Base-by-base conservation (phyloP, 768 basidiomycete species). In the Auricularia cornea region DNA sequence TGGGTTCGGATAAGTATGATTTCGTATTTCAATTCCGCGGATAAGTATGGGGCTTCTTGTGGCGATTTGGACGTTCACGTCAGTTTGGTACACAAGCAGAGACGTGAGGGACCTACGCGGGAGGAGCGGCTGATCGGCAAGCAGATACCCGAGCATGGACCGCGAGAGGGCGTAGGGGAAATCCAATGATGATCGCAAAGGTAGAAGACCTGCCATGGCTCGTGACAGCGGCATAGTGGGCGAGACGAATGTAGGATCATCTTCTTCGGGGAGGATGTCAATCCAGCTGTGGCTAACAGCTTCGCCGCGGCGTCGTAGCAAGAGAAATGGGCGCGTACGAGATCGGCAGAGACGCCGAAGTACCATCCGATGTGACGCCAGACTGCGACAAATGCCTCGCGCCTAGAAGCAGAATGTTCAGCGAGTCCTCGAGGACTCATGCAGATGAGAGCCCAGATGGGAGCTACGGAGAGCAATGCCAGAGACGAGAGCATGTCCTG, bases 401-500 rank as follows among this genome's bases (percentile, higher is more conserved):
- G 44, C 23, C 44, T 12, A 18, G 12, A 20, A 20, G 12, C 20
- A 23, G 6, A 48, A 48, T 20, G 44, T 18, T n/a, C n/a, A n/a
- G n/a, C n/a, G n/a, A n/a, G n/a, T n/a, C n/a, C n/a, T 14, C 20
- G 23, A 12, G 44, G 44, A 18, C 11, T 14, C 20, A 48, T 23
- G 10, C 44, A 18, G 12, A 14, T 20, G 44, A 48, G 44, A 20
- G 44, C 5, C 44, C 44, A 48, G 3, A 72, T 33, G 0, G 71
- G 71, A 3, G 67, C 67, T 28, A 69, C 61, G 6, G 66, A 63
- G 62, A 72, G 70, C 3, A 63, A 63, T 6, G 67, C 65, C 16
- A 72, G 63, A 20, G 71, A 70, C 4, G 63, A 65, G 1, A 65
- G 63, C 64, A 72, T 66, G 48, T 72, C 71, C 61, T 70, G 69